These are phyloP conservation scores for Streptanthus diversifolius DNA, from an alignment of 345 rosid genomes.

Conservation along the genomic window DNA sequence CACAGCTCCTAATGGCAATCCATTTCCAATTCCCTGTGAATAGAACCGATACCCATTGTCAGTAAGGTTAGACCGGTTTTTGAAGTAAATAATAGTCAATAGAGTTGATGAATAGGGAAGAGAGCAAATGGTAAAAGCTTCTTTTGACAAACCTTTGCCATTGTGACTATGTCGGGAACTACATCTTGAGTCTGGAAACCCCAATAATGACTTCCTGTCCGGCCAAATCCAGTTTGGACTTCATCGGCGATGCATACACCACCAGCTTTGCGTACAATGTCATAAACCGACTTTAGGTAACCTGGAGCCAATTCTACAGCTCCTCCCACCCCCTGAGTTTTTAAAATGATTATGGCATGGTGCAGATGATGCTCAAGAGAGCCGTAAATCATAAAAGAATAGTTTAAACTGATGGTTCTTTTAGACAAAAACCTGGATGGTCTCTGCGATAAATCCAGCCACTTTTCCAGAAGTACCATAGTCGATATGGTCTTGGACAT, in stretches of 20 bases:
- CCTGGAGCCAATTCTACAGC: slow-evolving; percentile 96
- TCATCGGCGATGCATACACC: slow-evolving; percentile 95
- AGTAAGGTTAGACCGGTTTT: background rate
- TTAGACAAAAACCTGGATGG: slow-evolving; percentile 65
- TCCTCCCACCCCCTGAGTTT: slow-evolving; percentile 85
- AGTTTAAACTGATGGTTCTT: background rate
- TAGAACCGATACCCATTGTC: background rate
- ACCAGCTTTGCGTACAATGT: slow-evolving; percentile 75
- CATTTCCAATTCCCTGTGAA: slow-evolving; percentile 83
- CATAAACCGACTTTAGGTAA: slow-evolving; percentile 75
- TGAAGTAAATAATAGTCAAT: background rate
- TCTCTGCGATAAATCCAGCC: slow-evolving; percentile 93
- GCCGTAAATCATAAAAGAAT: background rate
- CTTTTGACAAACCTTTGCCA: slow-evolving; percentile 75
- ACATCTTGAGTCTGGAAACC: slow-evolving; percentile 93
- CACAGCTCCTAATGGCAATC: slow-evolving; percentile 92
- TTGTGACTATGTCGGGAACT: slow-evolving; percentile 89
- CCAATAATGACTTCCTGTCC: slow-evolving; percentile 93
- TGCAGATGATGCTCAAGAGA: background rate
- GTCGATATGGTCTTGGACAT: slow-evolving; percentile 86
- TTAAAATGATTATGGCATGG: slow-evolving; percentile 6
- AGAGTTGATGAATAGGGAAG: background rate
- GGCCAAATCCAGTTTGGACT: slow-evolving; percentile 94
- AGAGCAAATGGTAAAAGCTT: background rate
- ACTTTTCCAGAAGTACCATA: slow-evolving; percentile 87